Evolutionary conservation across 1,139 yeast genomes (phyloP).

Genomic region (Martiniozyma asiatica): DNA sequence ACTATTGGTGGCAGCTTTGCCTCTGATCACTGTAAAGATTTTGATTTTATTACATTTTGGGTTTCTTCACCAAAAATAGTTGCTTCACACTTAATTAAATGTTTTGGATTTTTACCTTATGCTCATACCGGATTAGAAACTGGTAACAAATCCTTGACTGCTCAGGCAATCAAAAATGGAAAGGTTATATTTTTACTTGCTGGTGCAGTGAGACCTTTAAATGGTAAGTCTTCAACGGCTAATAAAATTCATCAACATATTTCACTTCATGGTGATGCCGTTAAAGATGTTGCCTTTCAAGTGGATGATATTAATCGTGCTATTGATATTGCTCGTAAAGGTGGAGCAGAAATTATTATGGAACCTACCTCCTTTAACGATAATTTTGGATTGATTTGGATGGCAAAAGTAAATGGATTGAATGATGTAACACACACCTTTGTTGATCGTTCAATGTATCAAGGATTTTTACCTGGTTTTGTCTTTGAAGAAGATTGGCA

Average conservation of each 20-base stretch:
- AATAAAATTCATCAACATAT: conserved; percentile 33
- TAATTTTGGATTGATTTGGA: conserved; percentile 34
- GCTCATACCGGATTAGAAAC: conserved; percentile 63
- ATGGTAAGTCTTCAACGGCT: conserved; percentile 13
- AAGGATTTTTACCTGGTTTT: conserved; percentile 48
- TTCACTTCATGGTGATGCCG: conserved; percentile 62
- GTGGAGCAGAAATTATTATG: conserved; percentile 42
- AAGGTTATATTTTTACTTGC: conserved; percentile 42
- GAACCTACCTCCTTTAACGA: conserved; percentile 34
- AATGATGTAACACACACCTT: conserved; percentile 63
- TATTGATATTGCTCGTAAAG: conserved; percentile 33
- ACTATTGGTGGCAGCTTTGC: not conserved
- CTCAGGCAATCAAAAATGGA: conserved; percentile 56
- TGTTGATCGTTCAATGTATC: conserved; percentile 32
- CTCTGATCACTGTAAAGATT: conserved; percentile 16
- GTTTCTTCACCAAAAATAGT: conserved; percentile 59
- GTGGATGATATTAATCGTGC: conserved; percentile 39
- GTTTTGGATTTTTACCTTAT: conserved; percentile 52
- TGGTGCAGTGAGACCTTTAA: conserved; percentile 18
- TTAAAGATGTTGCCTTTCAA: conserved; percentile 55
- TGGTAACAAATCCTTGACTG: conserved; percentile 41
- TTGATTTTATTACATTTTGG: conserved; percentile 46
- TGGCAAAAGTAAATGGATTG: conserved; percentile 48
- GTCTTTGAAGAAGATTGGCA: conserved; percentile 3
- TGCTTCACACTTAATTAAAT: conserved; percentile 39